Percentiles rank a stretch among this genome's conserved stretches.
These are phyloP conservation scores for Elaeagnus macrophylla DNA, from an alignment of 306 rosid genomes.

Conservation along the genomic window DNA sequence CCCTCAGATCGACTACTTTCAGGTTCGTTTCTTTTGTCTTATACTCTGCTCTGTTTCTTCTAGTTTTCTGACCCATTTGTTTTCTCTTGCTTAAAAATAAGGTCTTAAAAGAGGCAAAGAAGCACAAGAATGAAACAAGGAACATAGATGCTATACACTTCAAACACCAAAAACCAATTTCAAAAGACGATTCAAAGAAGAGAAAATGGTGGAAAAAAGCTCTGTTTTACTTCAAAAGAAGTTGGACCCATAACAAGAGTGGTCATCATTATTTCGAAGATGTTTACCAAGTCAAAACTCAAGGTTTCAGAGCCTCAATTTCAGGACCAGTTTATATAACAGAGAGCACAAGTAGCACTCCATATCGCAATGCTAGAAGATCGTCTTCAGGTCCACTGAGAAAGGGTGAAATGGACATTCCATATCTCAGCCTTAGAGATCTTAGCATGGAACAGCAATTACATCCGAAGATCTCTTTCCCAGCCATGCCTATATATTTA, in stretches of 20 bases:
- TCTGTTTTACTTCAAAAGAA: conserved; percentile 67
- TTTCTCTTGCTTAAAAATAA: neutral
- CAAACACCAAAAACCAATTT: conserved; percentile 80
- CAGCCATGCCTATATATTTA: conserved; percentile 73
- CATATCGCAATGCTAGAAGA: conserved; percentile 39
- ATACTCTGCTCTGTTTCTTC: neutral
- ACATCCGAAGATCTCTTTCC: conserved; percentile 51
- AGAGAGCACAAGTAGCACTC: conserved; percentile 67
- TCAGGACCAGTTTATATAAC: conserved; percentile 82
- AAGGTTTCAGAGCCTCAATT: conserved; percentile 58
- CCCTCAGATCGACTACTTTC: conserved; percentile 82
- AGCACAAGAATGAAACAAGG: conserved; percentile 61
- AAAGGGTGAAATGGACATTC: conserved; percentile 42
- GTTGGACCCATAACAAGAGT: conserved; percentile 24
- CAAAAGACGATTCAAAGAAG: conserved; percentile 59
- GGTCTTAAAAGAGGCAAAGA: conserved; percentile 86
- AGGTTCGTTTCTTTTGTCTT: conserved; percentile 30
- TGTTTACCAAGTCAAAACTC: conserved; percentile 71
- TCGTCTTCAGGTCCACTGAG: conserved; percentile 58
- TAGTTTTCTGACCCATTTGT: neutral
- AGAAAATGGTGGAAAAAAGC: conserved; percentile 84
- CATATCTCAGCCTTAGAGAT: conserved; percentile 77
- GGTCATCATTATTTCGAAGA: conserved; percentile 16
- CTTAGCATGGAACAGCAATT: conserved; percentile 65
- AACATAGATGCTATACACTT: conserved; percentile 79